A percentile compares a stretch with the other conserved stretches of the same genome.
Evolutionary conservation across 768 basidiomycete genomes (phyloP).

Genomic region (Boletus rubroflammeus): DNA sequence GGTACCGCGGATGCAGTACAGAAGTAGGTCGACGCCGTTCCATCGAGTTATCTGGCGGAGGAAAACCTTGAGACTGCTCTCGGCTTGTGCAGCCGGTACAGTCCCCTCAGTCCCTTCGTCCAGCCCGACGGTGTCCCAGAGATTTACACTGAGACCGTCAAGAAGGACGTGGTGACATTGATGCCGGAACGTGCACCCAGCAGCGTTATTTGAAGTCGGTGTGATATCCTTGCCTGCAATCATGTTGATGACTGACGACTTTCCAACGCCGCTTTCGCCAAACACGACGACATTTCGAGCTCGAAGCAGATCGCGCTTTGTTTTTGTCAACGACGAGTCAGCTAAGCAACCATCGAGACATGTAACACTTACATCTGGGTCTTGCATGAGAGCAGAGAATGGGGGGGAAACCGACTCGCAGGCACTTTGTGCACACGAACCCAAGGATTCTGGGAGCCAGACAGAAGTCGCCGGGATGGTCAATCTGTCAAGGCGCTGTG

Average conservation of each 20-base stretch:
- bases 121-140: conserved; percentile 35
- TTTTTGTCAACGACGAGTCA: conserved; percentile 1
- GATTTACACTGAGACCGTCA: conserved; percentile 14
- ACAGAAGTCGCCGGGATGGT: conserved; percentile 9
- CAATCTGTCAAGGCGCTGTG: conserved; percentile 3
- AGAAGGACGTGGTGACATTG: conserved; percentile 23
- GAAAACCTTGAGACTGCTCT: conserved; percentile 29
- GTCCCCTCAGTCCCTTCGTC: conserved; percentile 30
- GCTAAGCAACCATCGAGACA: not conserved
- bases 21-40: conserved; percentile 30
- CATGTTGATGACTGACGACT: conserved; percentile 43
- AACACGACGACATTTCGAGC: conserved; percentile 38
- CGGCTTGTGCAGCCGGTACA: conserved; percentile 23
- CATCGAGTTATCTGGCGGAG: conserved; percentile 29
- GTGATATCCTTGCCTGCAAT: conserved; percentile 28
- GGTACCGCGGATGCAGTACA: conserved; percentile 36
- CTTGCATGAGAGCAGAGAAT: conserved; percentile 9
- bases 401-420: conserved; percentile 8
- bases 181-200: conserved; percentile 35
- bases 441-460: not conserved
- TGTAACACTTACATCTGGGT: conserved; percentile 5
- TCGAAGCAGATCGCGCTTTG: conserved; percentile 5
- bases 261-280: conserved; percentile 39
- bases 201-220: conserved; percentile 26
- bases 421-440: conserved; percentile 5